A percentile compares a stretch with the other conserved stretches of the same genome.
phyloP scores from a whole-genome alignment of 306 rosid genomes.

The Quillaja saponaria region DNA sequence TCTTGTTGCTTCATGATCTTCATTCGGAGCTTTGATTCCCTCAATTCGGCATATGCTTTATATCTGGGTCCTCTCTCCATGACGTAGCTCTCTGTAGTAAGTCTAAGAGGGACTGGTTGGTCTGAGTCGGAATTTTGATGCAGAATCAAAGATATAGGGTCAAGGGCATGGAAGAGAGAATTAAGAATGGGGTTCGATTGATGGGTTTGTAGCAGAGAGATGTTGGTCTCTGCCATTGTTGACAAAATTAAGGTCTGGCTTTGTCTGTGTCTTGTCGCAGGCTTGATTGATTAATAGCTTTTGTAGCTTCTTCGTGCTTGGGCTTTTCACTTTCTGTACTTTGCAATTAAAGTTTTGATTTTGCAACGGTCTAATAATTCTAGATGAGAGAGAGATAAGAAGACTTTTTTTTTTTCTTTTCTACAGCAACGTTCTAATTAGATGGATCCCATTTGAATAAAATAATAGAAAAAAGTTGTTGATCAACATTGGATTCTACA shows the following conservation, averaged over 20 bases:
- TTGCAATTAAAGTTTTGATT: conserved; percentile 26
- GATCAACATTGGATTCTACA: conserved; percentile 26
- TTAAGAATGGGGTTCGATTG: conserved; percentile 35
- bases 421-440: conserved; percentile 59
- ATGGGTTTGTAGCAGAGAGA: conserved; percentile 37
- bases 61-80: conserved; percentile 86
- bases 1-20: conserved; percentile 35
- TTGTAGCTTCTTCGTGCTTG: conserved; percentile 21
- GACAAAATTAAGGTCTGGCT: conserved; percentile 23
- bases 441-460: conserved; percentile 29
- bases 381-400: conserved; percentile 7
- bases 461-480: neutral
- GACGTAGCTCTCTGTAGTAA: conserved; percentile 43
- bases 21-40: conserved; percentile 61
- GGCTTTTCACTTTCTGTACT: conserved; percentile 20
- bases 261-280: neutral
- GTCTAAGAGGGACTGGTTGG: conserved; percentile 42
- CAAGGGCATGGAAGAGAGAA: conserved; percentile 59
- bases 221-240: conserved; percentile 50
- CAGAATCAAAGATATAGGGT: conserved; percentile 69
- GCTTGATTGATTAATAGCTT: conserved; percentile 29
- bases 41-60: conserved; percentile 59
- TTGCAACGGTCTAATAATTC: conserved; percentile 65
- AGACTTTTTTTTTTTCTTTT: neutral
- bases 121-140: conserved; percentile 46